Base-by-base conservation (phyloP, 1,139 yeast genomes). In the Hyphopichia fennica region DNA sequence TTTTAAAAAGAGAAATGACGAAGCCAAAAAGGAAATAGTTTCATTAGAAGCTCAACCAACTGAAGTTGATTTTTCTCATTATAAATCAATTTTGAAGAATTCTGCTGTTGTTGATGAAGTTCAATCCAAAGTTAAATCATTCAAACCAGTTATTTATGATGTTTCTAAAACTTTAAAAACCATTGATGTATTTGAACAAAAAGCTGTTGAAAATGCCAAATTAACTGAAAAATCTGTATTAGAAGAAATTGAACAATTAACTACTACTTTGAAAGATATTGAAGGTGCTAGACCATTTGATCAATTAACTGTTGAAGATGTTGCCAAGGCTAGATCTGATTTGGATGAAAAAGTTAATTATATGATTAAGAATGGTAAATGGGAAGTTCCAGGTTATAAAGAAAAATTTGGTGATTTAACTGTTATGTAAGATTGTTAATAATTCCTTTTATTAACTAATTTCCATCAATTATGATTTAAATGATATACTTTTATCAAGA, bases 1-100 rank as follows among this genome's bases (percentile, higher is more conserved):
- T 35, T 93, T 93, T 86, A 93, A 91, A 77, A 93, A 95, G 87
- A 87, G 99, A 81, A 86, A 89, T 71, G 98, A 93, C 61, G 99
- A 93, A 67, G 98, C 99, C 57, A 86, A 90, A 76, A 86, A 89
- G 74, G 80, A 80, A 62, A 73, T 87, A 58, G 71, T 77, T 56
- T 83, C 82, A 49, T 78, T 91, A 58, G 75, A 82, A 62, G 73
- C 78, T 56, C 93, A 87, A 71, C 70, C 89, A 50, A 77, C 88
- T 48, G 76, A 75, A 35, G 89, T 93, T 50, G 96, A 93, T 71
- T 93, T 91, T 55, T 68, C 76, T 43, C 77, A 82, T 70, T 93
- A 91, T 83, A 86, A 84, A 63, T 72, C 84, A 20, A 75, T 83
- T 43, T 81, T 93, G 69, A 85, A 86, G 78, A 93, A 95, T 82